A percentile compares a stretch with the other conserved stretches of the same genome.
Evolutionary conservation across 2,329 filamentous ascomycete genomes (phyloP).

Genomic region (Botryosphaeria dothidea): DNA sequence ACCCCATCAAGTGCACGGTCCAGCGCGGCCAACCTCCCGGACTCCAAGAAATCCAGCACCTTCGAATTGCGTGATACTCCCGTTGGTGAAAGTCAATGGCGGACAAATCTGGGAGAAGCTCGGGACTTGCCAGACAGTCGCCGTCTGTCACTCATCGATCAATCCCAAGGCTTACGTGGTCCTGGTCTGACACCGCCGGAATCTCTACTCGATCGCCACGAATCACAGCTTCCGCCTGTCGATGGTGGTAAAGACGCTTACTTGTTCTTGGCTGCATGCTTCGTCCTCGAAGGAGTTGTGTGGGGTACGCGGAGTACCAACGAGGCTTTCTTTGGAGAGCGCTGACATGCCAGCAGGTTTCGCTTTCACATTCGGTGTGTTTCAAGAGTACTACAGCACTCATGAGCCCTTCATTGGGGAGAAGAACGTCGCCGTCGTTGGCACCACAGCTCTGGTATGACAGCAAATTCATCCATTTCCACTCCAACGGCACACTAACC

Average conservation of each 20-base stretch:
- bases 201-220: neutral
- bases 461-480: constrained; percentile 47
- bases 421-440: constrained; percentile 61
- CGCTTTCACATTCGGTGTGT: constrained; percentile 68
- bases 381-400: constrained; percentile 67
- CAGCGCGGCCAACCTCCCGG: neutral
- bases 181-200: neutral
- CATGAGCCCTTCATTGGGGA: constrained; percentile 58
- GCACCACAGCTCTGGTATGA: constrained; percentile 61
- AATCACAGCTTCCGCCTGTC: constrained; percentile 40
- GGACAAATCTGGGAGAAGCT: neutral
- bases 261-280: constrained; percentile 53
- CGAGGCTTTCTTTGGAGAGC: neutral
- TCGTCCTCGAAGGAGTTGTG: constrained; percentile 55
- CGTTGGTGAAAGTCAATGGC: neutral
- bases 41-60: neutral
- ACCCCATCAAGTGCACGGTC: neutral
- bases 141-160: neutral
- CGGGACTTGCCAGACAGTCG: neutral
- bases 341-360: constrained; percentile 53
- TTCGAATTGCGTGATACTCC: neutral
- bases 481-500: neutral
- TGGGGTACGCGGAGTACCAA: constrained; percentile 45
- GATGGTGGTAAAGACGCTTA: constrained; percentile 55
- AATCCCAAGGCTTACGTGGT: neutral